A percentile compares a stretch with the other conserved stretches of the same genome.
Conservation (phyloP, 1,284 basidiomycete species). For the Cystobasidium pallidum region DNA sequence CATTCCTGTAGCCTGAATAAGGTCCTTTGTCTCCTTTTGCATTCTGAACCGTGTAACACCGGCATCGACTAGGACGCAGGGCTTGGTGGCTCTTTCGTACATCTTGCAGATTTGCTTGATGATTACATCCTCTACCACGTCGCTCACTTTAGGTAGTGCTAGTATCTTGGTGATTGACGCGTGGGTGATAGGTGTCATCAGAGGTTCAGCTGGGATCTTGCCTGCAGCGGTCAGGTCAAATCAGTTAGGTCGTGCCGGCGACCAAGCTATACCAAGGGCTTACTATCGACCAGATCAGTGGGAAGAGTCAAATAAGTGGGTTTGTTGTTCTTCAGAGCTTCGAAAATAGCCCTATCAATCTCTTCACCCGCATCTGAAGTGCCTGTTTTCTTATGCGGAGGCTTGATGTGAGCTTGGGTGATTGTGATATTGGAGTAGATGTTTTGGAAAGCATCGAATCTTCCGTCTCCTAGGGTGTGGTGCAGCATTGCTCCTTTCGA, state of each 20-base stretch:
- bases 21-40: constrained; percentile 68
- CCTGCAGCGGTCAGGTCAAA: constrained; percentile 55
- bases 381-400: constrained; percentile 33
- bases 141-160: constrained; percentile 26
- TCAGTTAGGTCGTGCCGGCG: background rate
- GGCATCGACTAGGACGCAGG: constrained; percentile 83
- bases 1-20: constrained; percentile 67
- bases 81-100: constrained; percentile 68
- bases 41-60: constrained; percentile 81
- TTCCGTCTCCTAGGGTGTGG: constrained; percentile 74
- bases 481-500: constrained; percentile 52
- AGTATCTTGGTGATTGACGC: constrained; percentile 32
- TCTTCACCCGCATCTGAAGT: constrained; percentile 64
- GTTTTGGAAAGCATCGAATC: constrained; percentile 73
- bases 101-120: constrained; percentile 70
- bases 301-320: constrained; percentile 86
- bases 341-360: constrained; percentile 78
- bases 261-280: background rate
- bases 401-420: constrained; percentile 63
- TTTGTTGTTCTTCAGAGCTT: constrained; percentile 59
- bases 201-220: constrained; percentile 68
- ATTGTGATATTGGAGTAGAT: constrained; percentile 76
- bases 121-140: constrained; percentile 65
- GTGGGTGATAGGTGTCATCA: constrained; percentile 65
- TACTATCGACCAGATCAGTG: constrained; percentile 69